A percentile compares a stretch with the other conserved stretches of the same genome.
phyloP scores from a whole-genome alignment of 169 alveolate genomes.

The Miamiensis avidus region DNA sequence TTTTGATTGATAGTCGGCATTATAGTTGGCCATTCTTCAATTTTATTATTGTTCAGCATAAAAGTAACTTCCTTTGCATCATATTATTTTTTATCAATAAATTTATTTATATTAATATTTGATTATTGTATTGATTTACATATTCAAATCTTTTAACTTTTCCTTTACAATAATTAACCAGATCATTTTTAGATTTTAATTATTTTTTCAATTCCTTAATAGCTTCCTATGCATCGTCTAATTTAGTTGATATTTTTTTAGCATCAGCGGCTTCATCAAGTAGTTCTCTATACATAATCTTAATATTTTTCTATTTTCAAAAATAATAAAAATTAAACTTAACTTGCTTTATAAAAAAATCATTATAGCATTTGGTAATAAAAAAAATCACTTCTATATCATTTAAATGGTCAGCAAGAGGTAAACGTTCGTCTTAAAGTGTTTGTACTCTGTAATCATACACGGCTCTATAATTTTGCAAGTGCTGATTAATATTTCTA shows the following conservation, averaged over 20 bases:
- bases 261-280: neutral
- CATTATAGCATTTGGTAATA: no score
- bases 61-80: neutral
- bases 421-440: neutral
- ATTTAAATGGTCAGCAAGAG: neutral
- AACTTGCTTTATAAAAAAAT: no score
- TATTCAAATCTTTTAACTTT: neutral
- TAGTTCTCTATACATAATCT: neutral
- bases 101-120: no score
- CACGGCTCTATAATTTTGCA: neutral
- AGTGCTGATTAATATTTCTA: neutral
- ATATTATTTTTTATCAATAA: no score
- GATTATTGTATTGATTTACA: neutral
- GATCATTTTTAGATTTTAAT: neutral
- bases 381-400: neutral
- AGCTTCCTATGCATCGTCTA: neutral
- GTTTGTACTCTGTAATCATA: neutral
- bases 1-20: neutral
- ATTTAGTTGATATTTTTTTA: no score
- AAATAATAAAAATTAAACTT: no score
- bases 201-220: neutral
- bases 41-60: neutral
- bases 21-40: neutral
- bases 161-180: neutral
- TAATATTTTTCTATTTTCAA: neutral